Evolutionary conservation across 768 basidiomycete species (phyloP).

Genomic region (Suillus americanus): DNA sequence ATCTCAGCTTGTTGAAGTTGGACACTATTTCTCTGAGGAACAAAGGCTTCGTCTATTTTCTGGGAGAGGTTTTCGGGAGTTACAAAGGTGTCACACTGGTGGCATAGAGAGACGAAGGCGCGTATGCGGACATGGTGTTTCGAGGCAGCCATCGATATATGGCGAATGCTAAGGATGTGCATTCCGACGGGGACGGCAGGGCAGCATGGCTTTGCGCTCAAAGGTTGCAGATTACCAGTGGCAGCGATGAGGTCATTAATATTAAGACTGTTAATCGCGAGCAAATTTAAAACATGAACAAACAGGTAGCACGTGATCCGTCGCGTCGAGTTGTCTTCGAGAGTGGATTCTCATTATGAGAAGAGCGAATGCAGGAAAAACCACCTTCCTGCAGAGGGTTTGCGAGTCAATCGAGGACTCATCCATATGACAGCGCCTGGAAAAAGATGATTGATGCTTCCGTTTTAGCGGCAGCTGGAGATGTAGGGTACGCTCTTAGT

Average conservation of each 20-base stretch:
- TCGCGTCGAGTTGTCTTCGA: too few species aligned
- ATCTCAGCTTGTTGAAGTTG: conserved; percentile 9
- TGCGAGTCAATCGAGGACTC: background rate
- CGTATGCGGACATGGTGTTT: conserved; percentile 47
- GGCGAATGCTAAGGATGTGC: background rate
- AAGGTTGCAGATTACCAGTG: background rate
- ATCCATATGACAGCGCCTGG: background rate
- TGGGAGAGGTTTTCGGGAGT: conserved; percentile 66
- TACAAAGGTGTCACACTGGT: conserved; percentile 70
- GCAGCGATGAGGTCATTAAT: too few species aligned
- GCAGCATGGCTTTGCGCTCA: background rate
- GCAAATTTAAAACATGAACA: too few species aligned
- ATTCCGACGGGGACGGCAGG: background rate
- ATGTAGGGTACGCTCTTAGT: background rate
- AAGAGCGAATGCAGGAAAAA: background rate
- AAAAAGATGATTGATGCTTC: background rate
- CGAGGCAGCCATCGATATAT: conserved; percentile 1
- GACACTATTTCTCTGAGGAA: background rate
- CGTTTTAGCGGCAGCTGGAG: background rate
- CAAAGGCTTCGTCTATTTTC: conserved; percentile 66
- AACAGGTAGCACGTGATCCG: too few species aligned
- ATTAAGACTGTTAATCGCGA: too few species aligned
- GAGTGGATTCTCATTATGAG: background rate
- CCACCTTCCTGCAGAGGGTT: background rate
- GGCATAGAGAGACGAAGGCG: conserved; percentile 75